phyloP scores from a whole-genome alignment of 1,284 basidiomycete genomes.

The Ceraceosorus bombacis region DNA sequence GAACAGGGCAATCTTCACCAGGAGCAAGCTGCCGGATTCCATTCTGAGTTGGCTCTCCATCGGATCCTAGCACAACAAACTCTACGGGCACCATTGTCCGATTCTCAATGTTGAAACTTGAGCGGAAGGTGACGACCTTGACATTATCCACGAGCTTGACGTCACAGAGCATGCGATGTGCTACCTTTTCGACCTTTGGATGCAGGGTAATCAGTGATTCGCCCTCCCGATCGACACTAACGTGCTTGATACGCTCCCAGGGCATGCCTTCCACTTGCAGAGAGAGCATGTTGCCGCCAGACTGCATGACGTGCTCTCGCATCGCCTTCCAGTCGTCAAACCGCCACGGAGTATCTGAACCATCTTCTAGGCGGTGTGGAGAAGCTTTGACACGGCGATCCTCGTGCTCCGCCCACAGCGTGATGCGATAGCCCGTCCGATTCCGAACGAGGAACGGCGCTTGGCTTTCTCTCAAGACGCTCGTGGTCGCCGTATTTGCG shows the following conservation, averaged over 20 bases:
- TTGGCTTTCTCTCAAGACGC: conserved; percentile 56
- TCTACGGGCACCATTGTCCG: conserved; percentile 86
- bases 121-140: conserved; percentile 89
- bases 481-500: conserved; percentile 46
- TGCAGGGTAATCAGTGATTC: conserved; percentile 81
- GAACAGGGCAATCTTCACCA: conserved; percentile 80
- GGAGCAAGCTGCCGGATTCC: conserved; percentile 80
- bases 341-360: conserved; percentile 80
- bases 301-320: conserved; percentile 58
- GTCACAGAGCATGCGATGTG: conserved; percentile 79
- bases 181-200: conserved; percentile 67
- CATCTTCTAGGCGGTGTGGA: conserved; percentile 56
- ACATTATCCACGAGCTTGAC: conserved; percentile 85
- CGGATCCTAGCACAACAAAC: conserved; percentile 77
- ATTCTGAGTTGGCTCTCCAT: conserved; percentile 66
- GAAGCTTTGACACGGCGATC: conserved; percentile 50
- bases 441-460: conserved; percentile 91
- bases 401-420: conserved; percentile 52
- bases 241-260: conserved; percentile 82
- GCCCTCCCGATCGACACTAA: conserved; percentile 90
- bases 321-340: conserved; percentile 95
- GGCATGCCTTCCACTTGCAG: conserved; percentile 70
- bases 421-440: conserved; percentile 65
- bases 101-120: conserved; percentile 89
- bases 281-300: conserved; percentile 34